These are phyloP conservation scores for Chlorella sp. DNA, from an alignment of 139 green algal genomes.

Conservation along the genomic window DNA sequence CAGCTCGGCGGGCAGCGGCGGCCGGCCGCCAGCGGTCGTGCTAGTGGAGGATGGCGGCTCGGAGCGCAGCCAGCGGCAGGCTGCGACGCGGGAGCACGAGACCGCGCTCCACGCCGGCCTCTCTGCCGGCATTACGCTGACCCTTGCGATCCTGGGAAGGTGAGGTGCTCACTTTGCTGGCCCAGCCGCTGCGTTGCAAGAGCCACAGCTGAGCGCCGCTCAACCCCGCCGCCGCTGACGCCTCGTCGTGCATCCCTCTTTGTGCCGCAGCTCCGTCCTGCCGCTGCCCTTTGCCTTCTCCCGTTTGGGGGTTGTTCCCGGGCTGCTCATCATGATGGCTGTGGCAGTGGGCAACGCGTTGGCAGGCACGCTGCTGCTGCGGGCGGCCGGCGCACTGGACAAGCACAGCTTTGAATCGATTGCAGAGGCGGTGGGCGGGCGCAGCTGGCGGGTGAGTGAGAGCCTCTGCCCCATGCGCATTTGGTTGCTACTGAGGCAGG, in stretches of 20 bases:
- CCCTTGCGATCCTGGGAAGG: constrained; percentile 61
- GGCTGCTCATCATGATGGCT: constrained; percentile 60
- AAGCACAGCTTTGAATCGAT: constrained; percentile 74
- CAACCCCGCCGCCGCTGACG: neutral
- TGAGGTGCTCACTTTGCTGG: too few species aligned
- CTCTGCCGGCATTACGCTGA: constrained; percentile 52
- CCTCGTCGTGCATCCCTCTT: neutral
- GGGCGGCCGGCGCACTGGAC: constrained; percentile 54
- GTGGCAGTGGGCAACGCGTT: constrained; percentile 72
- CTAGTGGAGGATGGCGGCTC: neutral
- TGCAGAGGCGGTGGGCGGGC: constrained; percentile 64
- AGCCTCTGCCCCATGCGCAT: too few species aligned
- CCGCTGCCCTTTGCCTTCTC: constrained; percentile 81
- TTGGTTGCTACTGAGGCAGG: too few species aligned
- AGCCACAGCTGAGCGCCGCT: too few species aligned
- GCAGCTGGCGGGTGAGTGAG: constrained; percentile 57
- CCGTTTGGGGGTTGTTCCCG: constrained; percentile 68
- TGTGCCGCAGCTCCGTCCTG: constrained; percentile 69
- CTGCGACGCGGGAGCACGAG: neutral
- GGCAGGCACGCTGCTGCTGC: constrained; percentile 74
- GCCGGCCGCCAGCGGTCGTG: neutral
- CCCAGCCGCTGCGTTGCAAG: too few species aligned
- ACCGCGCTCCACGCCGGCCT: neutral
- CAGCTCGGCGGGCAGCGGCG: too few species aligned
- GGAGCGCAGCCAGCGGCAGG: neutral